phyloP scores from a whole-genome alignment of 352 stramenopile species.

The Phytophthora niederhauseri region DNA sequence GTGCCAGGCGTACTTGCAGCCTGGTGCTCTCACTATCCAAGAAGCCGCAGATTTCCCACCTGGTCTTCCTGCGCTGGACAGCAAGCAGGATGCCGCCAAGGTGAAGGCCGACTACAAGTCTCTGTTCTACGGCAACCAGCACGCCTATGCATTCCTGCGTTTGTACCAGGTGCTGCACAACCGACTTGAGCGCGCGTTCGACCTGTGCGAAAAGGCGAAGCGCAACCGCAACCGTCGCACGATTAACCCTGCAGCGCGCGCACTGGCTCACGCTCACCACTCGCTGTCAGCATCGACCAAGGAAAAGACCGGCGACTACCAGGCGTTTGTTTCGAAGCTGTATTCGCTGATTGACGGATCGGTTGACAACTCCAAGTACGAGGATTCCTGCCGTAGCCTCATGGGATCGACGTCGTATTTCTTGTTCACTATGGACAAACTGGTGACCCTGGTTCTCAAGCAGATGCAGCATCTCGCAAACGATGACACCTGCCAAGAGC shows the following conservation, averaged over 20 bases:
- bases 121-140: slow-evolving; percentile 82
- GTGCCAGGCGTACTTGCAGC: slow-evolving; percentile 76
- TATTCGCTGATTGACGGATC: slow-evolving; percentile 89
- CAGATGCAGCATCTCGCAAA: slow-evolving; percentile 89
- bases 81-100: slow-evolving; percentile 55
- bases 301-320: slow-evolving; percentile 88
- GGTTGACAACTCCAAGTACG: slow-evolving; percentile 89
- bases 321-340: slow-evolving; percentile 86
- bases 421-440: slow-evolving; percentile 93
- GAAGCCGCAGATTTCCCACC: slow-evolving; percentile 78
- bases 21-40: slow-evolving; percentile 75
- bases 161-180: slow-evolving; percentile 91
- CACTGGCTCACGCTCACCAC: slow-evolving; percentile 76
- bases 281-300: slow-evolving; percentile 49
- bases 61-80: slow-evolving; percentile 66
- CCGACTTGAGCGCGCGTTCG: slow-evolving; percentile 78
- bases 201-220: slow-evolving; percentile 89
- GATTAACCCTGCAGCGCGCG: slow-evolving; percentile 84
- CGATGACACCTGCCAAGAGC: slow-evolving; percentile 81
- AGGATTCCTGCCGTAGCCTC: slow-evolving; percentile 89
- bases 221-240: slow-evolving; percentile 86
- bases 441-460: slow-evolving; percentile 86
- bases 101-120: slow-evolving; percentile 48
- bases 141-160: slow-evolving; percentile 89
- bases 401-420: slow-evolving; percentile 93